Evolutionary conservation across 2,329 filamentous ascomycete species (phyloP), one percentile per base, ranked within the genome.

Genomic region (Hypoxylon sp.): DNA sequence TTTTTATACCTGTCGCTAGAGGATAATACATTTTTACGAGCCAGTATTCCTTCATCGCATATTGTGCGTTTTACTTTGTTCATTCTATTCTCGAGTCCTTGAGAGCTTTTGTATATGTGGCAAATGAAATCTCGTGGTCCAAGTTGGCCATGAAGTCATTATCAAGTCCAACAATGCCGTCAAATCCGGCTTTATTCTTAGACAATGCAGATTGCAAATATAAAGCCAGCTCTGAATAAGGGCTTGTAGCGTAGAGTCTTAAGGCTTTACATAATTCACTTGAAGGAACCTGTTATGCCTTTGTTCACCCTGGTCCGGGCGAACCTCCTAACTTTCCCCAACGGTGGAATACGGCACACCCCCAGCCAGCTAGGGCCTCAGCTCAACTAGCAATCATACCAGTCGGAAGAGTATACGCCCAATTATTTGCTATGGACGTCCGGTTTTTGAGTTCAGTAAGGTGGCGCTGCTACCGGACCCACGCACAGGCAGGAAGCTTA

Each of bases 1-100:
- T 4, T 49, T 62, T 65, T 65, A 65, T 65, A 65, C 15, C n/a
- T n/a, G n/a, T 41, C 11, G 7, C 37, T 8, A 6, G n/a, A 7
- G n/a, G 6, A 46, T 4, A 24, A 46, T 26, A 46, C 41, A 19
- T 4, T 22, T 13, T 44, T 11, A 4, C 4, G 7, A 4, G 43
- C 15, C 19, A 46, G 13, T 15, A 46, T 26, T 8, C 20, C 41
- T 46, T 26, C 13, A 46, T 15, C 11, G 4, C 5, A 26, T 13
- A 46, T 6, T 13, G n/a, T 10, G n/a, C n/a, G 6, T 11, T 8
- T 20, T 10, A 13, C 37, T 48, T 52, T 62, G 37, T 56, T 41
- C 10, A 24, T 20, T 20, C 6, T 24, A n/a, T 24, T 13, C 28
- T 22, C n/a, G 5, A 30, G 22, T 10, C 4, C 15, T 19, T 1